Conservation (phyloP, 345 rosid genomes). For the Camelina neglecta region DNA sequence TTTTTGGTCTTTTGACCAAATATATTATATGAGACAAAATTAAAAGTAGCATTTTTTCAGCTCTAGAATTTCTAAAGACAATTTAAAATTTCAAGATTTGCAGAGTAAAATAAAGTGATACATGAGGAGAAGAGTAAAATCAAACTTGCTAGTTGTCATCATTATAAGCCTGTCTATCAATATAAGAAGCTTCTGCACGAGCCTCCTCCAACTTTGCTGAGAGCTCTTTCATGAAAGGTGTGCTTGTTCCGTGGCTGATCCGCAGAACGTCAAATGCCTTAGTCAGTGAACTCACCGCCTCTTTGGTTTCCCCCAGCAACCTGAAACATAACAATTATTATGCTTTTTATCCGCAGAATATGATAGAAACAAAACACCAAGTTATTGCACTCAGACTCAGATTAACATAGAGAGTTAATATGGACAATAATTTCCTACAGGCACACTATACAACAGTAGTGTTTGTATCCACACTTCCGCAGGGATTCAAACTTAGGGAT, state of each 20-base stretch:
- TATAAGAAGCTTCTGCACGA: slow-evolving; percentile 77
- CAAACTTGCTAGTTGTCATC: slow-evolving; percentile 37
- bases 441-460: not conserved
- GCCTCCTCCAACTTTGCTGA: slow-evolving; percentile 81
- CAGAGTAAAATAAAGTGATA: no score
- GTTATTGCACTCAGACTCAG: not conserved
- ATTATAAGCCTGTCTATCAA: slow-evolving; percentile 8
- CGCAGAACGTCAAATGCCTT: slow-evolving; percentile 65
- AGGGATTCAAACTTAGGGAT: not conserved
- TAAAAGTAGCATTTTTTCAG: no score
- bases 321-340: slow-evolving; percentile 45
- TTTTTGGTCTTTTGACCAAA: no score
- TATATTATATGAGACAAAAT: no score
- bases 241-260: slow-evolving; percentile 70
- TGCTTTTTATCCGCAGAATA: not conserved
- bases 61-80: no score
- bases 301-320: slow-evolving; percentile 71
- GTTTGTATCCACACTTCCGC: not conserved
- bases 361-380: not conserved
- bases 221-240: slow-evolving; percentile 78
- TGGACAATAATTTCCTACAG: not conserved
- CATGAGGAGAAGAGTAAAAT: no score
- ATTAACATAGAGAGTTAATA: slow-evolving; percentile 8
- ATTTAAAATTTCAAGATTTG: no score
- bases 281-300: slow-evolving; percentile 63